Base-by-base conservation (phyloP, 78 protist genomes). In the Andalucia godoyi region DNA sequence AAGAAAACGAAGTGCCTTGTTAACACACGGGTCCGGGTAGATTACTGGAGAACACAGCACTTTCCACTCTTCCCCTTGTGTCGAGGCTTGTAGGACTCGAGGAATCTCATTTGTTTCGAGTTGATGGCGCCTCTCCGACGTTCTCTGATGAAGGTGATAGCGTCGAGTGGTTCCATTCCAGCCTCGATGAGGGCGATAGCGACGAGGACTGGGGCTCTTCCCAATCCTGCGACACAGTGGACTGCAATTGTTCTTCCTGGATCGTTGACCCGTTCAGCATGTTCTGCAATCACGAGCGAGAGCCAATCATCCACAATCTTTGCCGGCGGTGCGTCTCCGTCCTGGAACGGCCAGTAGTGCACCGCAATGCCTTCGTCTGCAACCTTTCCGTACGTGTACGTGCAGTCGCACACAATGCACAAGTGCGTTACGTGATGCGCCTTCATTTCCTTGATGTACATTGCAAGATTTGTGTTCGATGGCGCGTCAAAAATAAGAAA, bases 171-270 rank as follows among this genome's bases (percentile, higher is more conserved):
- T 25, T 21, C 46, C n/a, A 70, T 3, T 5, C 73, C 78, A 2
- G 32, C 40, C 65, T 81, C 87, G 34, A 81, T 49, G 25, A 81
- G 65, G 12, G 87, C 82, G n/a, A 81, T 25, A 25, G 87, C 80
- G 4, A 81, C 87, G 32, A 81, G 61, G 5, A 81, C 71, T 6
- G 87, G 87, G n/a, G 87, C 87, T 6, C 85, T 15, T 3, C 86
- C 86, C 9, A 80, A 46, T 4, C 86, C 86, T 6, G 80, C 80
- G 21, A 74, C 74, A 37, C 86, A 80, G 63, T 80, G 86, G 15
- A 80, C 60, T 23, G 75, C 86, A 47, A 80, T 66, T 21, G 21
- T 55, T 21, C 25, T 21, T 29, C 27, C 60, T 21, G 21, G 21
- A 21, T 21, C 53, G 25, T 29, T 29, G 21, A 21, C 60, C 21